Evolutionary conservation across 441 rosid genomes (phyloP).

Genomic region (Manihot esculenta): DNA sequence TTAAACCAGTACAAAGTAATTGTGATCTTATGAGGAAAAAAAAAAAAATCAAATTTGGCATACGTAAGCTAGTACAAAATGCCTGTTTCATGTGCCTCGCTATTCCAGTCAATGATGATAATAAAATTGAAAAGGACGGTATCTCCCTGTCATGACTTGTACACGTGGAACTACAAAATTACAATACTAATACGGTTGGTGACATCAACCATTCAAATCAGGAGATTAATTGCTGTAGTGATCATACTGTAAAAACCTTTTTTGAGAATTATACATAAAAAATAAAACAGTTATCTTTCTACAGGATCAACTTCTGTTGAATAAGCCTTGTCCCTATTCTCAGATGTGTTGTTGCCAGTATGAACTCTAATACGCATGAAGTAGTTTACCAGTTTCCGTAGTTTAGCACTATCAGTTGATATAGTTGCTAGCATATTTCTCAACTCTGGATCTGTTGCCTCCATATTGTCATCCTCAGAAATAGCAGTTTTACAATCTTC

Average conservation of each 20-base stretch:
- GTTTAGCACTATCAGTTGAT: conserved; percentile 55
- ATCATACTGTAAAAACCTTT: neutral
- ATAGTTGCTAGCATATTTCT: conserved; percentile 60
- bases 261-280: too few relatives aligned
- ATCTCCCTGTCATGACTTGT: conserved; percentile 1
- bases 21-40: neutral
- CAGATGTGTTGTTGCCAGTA: conserved; percentile 27
- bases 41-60: neutral
- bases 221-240: neutral
- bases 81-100: neutral
- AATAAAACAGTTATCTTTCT: conserved; percentile 46
- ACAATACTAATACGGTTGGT: neutral
- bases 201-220: conserved; percentile 10
- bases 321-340: conserved; percentile 29
- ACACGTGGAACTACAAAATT: conserved; percentile 20
- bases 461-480: conserved; percentile 20
- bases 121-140: conserved; percentile 5
- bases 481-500: conserved; percentile 46
- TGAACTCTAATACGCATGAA: conserved; percentile 47
- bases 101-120: neutral
- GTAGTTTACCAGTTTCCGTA: conserved; percentile 74
- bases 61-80: neutral
- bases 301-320: conserved; percentile 19
- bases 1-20: too few relatives aligned
- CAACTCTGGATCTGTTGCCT: conserved; percentile 49